These are phyloP conservation scores for Cryptococcus sp. DNA, from an alignment of 1,284 basidiomycete species.

Conservation along the genomic window DNA sequence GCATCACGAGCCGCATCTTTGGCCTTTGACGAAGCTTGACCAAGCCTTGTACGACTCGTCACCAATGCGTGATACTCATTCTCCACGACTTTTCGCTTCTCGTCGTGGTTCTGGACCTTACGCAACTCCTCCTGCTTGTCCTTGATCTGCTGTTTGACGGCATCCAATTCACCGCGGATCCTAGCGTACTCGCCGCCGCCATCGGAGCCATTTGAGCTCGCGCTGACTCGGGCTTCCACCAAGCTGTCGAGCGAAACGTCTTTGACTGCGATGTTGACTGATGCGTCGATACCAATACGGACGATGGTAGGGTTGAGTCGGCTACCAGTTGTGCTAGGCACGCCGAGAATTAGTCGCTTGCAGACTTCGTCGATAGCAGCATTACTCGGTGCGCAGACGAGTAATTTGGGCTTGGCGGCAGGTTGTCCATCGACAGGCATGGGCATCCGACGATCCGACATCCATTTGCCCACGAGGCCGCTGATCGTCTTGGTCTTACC, in stretches of 20 bases:
- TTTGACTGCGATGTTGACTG: slow-evolving; percentile 79
- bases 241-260: slow-evolving; percentile 85
- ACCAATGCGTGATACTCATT: slow-evolving; percentile 71
- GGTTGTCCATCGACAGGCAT: slow-evolving; percentile 59
- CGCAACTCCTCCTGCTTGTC: slow-evolving; percentile 64
- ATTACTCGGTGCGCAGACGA: slow-evolving; percentile 97
- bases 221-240: slow-evolving; percentile 73
- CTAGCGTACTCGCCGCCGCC: slow-evolving; percentile 58
- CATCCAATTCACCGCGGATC: slow-evolving; percentile 68
- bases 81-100: slow-evolving; percentile 58
- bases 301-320: slow-evolving; percentile 74
- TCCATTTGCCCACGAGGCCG: slow-evolving; percentile 82
- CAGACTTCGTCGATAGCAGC: slow-evolving; percentile 98
- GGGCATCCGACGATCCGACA: slow-evolving; percentile 63
- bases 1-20: slow-evolving; percentile 77
- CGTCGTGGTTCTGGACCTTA: slow-evolving; percentile 38
- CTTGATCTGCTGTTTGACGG: slow-evolving; percentile 64
- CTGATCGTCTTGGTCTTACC: slow-evolving; percentile 99
- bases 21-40: slow-evolving; percentile 71
- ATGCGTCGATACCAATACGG: slow-evolving; percentile 77
- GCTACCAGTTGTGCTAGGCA: slow-evolving; percentile 63
- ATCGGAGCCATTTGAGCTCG: slow-evolving; percentile 57
- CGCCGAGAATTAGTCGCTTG: slow-evolving; percentile 77
- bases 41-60: slow-evolving; percentile 64
- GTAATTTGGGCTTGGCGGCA: slow-evolving; percentile 68